Base-by-base conservation (phyloP, 768 basidiomycete genomes). In the Mycena filopes region DNA sequence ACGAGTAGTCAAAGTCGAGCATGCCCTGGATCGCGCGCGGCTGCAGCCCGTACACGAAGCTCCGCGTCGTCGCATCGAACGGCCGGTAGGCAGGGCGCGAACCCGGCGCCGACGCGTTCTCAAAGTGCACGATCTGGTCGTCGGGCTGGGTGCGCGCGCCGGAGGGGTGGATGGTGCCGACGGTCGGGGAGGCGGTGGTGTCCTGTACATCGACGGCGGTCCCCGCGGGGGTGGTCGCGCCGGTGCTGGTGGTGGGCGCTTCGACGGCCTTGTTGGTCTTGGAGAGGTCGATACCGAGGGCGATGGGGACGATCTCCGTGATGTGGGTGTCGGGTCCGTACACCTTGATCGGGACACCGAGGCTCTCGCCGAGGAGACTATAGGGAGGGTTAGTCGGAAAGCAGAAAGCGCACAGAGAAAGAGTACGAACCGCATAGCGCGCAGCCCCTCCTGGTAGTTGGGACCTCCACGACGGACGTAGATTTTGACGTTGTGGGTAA, bases 301-400 rank as follows among this genome's bases (percentile, higher is more conserved):
- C 98, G 65, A 99, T 92, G 57, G 98, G 98, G 28, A 99, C 97
- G 68, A 99, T 98, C 76, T 94, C 95, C 47, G 98, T 99, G 80
- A 99, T 96, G 82, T 98, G 96, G 25, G 96, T 96, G 75, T 98
- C 97, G 66, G 98, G 98, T 66, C 98, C 98, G 80, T 93, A 98
- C 68, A 98, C 96, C 65, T 89, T 90, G 81, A 99, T 99, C 55
- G 95, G 95, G 66, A 99, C 96, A 64, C 96, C 98, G 72, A 99
- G 90, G 58, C 92, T 93, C 87, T 99, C 98, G 45, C 91, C 98
- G 72, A 98, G 93, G 26, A 98, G 86, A 63, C 64, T 65, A 36
- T 2, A 10, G 46, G 21, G 18, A 21, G 20, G 4, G 40, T 9
- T 9, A 4, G 25, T 65, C 10, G 58, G 63, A 40, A 23, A 23